These are phyloP conservation scores for Aspergillus olivimuriae DNA, from an alignment of 495 filamentous ascomycete genomes.

Conservation along the genomic window DNA sequence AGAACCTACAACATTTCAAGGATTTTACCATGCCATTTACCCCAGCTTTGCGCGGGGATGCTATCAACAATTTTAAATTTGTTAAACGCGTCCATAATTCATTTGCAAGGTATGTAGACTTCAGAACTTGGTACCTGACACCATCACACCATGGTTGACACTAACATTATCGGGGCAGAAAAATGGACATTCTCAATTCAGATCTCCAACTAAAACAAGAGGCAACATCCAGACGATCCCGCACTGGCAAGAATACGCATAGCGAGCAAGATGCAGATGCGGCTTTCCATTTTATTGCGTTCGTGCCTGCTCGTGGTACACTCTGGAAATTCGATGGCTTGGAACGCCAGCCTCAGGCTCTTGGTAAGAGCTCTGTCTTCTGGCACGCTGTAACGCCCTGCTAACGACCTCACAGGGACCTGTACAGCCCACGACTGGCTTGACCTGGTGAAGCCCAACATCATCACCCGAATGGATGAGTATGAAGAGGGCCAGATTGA, in stretches of 20 bases:
- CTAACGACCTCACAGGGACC: no score
- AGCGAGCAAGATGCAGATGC: slow-evolving; percentile 43
- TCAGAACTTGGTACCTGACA: background rate
- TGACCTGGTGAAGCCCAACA: slow-evolving; percentile 37
- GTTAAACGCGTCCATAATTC: slow-evolving; percentile 82
- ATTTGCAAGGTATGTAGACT: slow-evolving; percentile 59
- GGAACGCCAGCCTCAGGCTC: slow-evolving; percentile 60
- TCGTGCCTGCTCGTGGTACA: slow-evolving; percentile 65
- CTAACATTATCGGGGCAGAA: slow-evolving; percentile 28
- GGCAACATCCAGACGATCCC: slow-evolving; percentile 39
- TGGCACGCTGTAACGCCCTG: no score
- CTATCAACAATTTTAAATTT: slow-evolving; percentile 66
- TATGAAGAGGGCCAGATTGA: slow-evolving; percentile 50
- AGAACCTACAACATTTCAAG: slow-evolving; percentile 62
- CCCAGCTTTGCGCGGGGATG: slow-evolving; percentile 68
- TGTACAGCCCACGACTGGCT: slow-evolving; percentile 51
- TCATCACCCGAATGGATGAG: slow-evolving; percentile 44
- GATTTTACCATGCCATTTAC: slow-evolving; percentile 59
- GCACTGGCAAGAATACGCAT: slow-evolving; percentile 24
- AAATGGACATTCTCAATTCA: slow-evolving; percentile 71
- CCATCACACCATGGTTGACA: slow-evolving; percentile 1
- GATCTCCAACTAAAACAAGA: slow-evolving; percentile 66
- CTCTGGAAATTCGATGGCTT: slow-evolving; percentile 93
- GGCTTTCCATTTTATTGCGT: slow-evolving; percentile 84
- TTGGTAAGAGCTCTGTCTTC: no score